A percentile compares a stretch with the other conserved stretches of the same genome.
Conservation (phyloP, 2,329 filamentous ascomycete species). For the Volutella citrinella region DNA sequence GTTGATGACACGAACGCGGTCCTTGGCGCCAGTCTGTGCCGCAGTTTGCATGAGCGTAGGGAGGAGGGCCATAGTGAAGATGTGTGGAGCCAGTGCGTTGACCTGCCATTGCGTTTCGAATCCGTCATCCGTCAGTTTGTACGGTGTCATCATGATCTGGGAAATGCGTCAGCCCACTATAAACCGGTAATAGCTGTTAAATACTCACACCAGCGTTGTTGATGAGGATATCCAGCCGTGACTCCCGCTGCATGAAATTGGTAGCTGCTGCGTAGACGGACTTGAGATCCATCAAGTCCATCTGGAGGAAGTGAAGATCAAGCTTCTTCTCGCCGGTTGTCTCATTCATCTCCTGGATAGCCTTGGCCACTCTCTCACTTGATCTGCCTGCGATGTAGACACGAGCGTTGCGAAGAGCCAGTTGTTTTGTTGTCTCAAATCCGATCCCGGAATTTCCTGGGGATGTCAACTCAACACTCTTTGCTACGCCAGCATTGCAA, state of each 20-base stretch:
- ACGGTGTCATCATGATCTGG: slow-evolving; percentile 20
- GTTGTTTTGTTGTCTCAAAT: slow-evolving; percentile 19
- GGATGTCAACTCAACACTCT: accelerated
- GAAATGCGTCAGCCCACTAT: slow-evolving; percentile 10
- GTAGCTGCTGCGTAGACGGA: slow-evolving; percentile 14
- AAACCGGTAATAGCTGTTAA: slow-evolving; percentile 27
- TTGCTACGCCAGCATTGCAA: too few species aligned
- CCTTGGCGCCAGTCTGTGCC: slow-evolving; percentile 5
- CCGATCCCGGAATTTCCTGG: slow-evolving; percentile 21
- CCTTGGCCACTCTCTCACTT: slow-evolving; percentile 15
- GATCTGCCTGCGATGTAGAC: slow-evolving; percentile 23
- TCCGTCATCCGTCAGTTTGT: slow-evolving; percentile 17
- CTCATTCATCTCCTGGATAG: slow-evolving; percentile 16
- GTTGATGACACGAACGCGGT: slow-evolving; percentile 22
- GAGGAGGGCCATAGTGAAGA: slow-evolving; percentile 16
- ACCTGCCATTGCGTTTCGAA: slow-evolving; percentile 21
- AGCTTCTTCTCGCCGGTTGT: slow-evolving; percentile 5
- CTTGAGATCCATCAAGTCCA: slow-evolving; percentile 19
- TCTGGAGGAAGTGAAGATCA: slow-evolving; percentile 20
- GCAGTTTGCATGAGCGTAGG: slow-evolving; percentile 14
- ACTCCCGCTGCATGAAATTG: slow-evolving; percentile 15
- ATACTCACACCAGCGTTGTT: slow-evolving; percentile 18
- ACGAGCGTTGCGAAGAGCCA: slow-evolving; percentile 16
- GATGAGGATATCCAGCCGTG: slow-evolving; percentile 18
- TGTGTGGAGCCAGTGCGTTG: slow-evolving; percentile 19